Percentiles rank a stretch among this genome's conserved stretches.
phyloP scores from a whole-genome alignment of 108 stramenopile species.

The Poteriospumella lacustris region DNA sequence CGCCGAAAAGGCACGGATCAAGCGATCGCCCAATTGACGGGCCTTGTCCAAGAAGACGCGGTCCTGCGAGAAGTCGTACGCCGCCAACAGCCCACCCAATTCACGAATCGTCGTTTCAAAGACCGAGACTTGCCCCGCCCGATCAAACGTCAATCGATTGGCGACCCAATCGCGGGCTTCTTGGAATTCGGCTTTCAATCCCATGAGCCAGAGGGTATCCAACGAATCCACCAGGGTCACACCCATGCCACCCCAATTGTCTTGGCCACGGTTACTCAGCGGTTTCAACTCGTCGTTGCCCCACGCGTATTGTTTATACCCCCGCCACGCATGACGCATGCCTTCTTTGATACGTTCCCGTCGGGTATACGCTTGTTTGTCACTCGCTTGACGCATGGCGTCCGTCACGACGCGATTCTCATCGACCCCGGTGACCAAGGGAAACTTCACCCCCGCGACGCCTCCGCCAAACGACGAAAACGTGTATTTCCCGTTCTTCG shows the following conservation, averaged over 20 bases:
- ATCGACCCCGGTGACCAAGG: too few species aligned
- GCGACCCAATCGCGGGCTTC: constrained; percentile 74
- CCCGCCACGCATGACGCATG: constrained; percentile 52
- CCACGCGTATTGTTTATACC: constrained; percentile 52
- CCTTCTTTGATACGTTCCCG: constrained; percentile 35
- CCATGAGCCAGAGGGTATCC: constrained; percentile 93
- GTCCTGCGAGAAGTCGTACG: constrained; percentile 69
- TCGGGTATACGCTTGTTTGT: background rate
- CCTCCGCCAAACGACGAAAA: too few species aligned
- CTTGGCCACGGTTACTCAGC: constrained; percentile 11
- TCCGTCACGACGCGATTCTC: too few species aligned
- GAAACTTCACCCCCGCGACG: too few species aligned
- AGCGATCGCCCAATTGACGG: constrained; percentile 45
- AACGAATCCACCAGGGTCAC: constrained; percentile 87
- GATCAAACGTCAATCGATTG: constrained; percentile 50
- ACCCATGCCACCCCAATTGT: constrained; percentile 58
- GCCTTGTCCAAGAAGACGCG: constrained; percentile 50
- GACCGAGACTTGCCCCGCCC: constrained; percentile 62
- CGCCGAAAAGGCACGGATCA: constrained; percentile 53
- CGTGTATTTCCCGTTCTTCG: too few species aligned
- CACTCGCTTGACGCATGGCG: too few species aligned
- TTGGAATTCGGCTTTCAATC: constrained; percentile 82
- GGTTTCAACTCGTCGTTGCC: constrained; percentile 58
- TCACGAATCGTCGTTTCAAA: constrained; percentile 97
- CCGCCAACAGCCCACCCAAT: constrained; percentile 83